A percentile compares a stretch with the other conserved stretches of the same genome.
Evolutionary conservation across 345 rosid genomes (phyloP).

Genomic region (Syzygium jambos): DNA sequence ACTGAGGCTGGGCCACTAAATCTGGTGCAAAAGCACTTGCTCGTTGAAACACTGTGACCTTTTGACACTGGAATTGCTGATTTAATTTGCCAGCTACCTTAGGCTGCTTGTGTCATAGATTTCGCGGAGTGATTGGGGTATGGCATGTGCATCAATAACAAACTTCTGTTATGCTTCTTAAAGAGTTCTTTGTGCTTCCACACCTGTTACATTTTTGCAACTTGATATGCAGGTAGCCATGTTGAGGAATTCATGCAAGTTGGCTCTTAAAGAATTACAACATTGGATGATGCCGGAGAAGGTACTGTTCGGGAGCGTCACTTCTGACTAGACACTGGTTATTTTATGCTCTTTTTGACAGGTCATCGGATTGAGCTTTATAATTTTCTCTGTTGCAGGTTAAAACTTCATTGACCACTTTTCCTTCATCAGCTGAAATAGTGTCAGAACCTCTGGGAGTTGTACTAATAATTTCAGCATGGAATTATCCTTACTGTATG

Average conservation of each 20-base stretch:
- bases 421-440: slow-evolving; percentile 91
- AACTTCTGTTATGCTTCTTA: neutral
- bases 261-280: slow-evolving; percentile 63
- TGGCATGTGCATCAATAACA: neutral
- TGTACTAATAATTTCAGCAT: slow-evolving; percentile 83
- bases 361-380: neutral
- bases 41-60: neutral
- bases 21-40: neutral
- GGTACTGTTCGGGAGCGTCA: slow-evolving; percentile 17
- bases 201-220: neutral
- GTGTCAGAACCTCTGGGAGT: slow-evolving; percentile 89
- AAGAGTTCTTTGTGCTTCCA: neutral
- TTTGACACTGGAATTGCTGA: neutral
- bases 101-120: neutral
- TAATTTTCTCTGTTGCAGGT: slow-evolving; percentile 34
- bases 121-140: neutral
- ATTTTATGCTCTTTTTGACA: neutral
- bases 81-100: neutral
- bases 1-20: neutral
- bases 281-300: slow-evolving; percentile 79
- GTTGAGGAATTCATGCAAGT: slow-evolving; percentile 44
- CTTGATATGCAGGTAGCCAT: slow-evolving; percentile 44
- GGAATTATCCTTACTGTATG: slow-evolving; percentile 93
- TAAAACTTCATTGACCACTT: slow-evolving; percentile 67
- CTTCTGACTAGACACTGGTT: neutral